Evolutionary conservation across 116 monocot genomes (phyloP).

Genomic region (Iris pallida): DNA sequence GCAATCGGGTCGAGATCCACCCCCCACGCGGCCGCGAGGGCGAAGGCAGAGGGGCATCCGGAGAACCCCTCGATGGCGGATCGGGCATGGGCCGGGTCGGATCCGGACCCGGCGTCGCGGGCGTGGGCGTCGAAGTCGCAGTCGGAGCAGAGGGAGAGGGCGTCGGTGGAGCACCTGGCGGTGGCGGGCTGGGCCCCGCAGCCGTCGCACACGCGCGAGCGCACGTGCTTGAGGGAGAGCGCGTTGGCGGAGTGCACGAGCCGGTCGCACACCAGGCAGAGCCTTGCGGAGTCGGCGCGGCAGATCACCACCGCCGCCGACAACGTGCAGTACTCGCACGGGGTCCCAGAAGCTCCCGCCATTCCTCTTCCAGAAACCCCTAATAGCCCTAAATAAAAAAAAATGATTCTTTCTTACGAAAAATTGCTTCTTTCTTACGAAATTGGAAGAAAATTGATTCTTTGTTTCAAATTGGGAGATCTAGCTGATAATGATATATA

Average conservation of each 20-base stretch:
- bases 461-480: no score
- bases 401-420: no score
- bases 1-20: conserved; percentile 19
- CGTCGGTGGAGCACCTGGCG: conserved; percentile 19
- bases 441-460: no score
- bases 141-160: conserved; percentile 42
- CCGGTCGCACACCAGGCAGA: conserved; percentile 64
- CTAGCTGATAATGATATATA: no score
- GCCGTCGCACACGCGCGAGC: conserved; percentile 44
- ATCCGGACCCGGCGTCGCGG: conserved; percentile 1
- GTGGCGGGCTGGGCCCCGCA: conserved; percentile 34
- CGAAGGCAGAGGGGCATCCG: conserved; percentile 47
- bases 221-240: conserved; percentile 51
- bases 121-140: conserved; percentile 32
- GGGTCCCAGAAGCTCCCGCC: neutral
- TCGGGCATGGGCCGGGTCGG: conserved; percentile 13
- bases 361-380: neutral
- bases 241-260: conserved; percentile 57
- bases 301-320: conserved; percentile 48
- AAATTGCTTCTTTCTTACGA: no score
- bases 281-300: conserved; percentile 52
- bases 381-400: neutral
- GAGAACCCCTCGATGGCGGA: conserved; percentile 51
- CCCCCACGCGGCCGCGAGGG: conserved; percentile 48
- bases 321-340: conserved; percentile 52